Percentiles rank a stretch among this genome's conserved stretches.
Evolutionary conservation across 2,329 filamentous ascomycete genomes (phyloP).

Genomic region (Neoarthrinium moseri): DNA sequence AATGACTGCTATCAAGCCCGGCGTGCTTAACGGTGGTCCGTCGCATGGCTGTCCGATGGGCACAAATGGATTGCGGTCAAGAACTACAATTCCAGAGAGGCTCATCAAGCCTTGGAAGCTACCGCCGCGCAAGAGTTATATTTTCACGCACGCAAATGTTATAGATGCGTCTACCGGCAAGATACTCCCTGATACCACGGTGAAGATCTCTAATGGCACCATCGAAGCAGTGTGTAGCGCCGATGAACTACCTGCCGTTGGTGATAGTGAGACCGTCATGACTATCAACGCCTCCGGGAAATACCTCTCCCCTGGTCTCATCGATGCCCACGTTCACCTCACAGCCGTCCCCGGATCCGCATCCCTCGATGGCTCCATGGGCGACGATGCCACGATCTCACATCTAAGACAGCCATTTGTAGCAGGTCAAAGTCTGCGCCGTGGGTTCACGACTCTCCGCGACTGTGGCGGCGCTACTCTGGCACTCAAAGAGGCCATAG

Average conservation of each 20-base stretch:
- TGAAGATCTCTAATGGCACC: conserved; percentile 33
- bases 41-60: too few species aligned
- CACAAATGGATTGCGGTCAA: too few species aligned
- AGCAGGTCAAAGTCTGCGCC: conserved; percentile 46
- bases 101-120: conserved; percentile 35
- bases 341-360: conserved; percentile 40
- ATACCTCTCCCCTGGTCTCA: conserved; percentile 49
- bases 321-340: conserved; percentile 51
- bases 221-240: conserved; percentile 24
- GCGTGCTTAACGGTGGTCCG: too few species aligned
- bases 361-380: conserved; percentile 32
- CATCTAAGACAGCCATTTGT: conserved; percentile 47
- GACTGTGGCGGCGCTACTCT: conserved; percentile 57
- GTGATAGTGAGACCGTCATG: conserved; percentile 19
- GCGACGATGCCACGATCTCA: conserved; percentile 32
- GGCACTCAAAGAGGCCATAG: conserved; percentile 55
- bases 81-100: conserved; percentile 16
- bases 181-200: conserved; percentile 24
- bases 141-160: conserved; percentile 42
- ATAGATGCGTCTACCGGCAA: conserved; percentile 36
- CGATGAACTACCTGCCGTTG: conserved; percentile 8
- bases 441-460: conserved; percentile 58
- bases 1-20: too few species aligned
- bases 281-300: conserved; percentile 39
- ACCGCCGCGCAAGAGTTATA: conserved; percentile 27